Evolutionary conservation across 495 filamentous ascomycete genomes (phyloP).

Genomic region (Parmelia sp.): DNA sequence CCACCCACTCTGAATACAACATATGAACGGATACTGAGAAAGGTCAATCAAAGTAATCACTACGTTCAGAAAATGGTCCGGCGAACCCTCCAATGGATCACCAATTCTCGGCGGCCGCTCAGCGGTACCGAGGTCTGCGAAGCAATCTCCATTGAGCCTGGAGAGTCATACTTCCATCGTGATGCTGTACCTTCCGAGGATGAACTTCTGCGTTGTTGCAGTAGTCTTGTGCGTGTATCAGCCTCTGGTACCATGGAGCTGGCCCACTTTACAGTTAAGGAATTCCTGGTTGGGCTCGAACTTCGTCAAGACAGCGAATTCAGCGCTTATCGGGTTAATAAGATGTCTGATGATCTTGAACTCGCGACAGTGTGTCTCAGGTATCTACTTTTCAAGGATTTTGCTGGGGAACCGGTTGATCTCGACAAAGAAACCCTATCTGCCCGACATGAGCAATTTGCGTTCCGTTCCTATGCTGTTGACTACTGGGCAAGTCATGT

Average conservation of each 20-base stretch:
- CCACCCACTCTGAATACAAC: constrained; percentile 31
- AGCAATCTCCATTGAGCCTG: constrained; percentile 23
- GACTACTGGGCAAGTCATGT: too few relatives aligned
- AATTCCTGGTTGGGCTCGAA: too few relatives aligned
- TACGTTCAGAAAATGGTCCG: constrained; percentile 24
- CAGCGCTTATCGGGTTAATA: too few relatives aligned
- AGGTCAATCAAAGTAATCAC: constrained; percentile 25
- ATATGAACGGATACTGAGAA: constrained; percentile 34
- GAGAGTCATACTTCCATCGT: constrained; percentile 19
- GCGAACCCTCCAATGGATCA: constrained; percentile 25
- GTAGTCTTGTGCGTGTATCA: constrained; percentile 31
- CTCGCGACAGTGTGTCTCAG: too few relatives aligned
- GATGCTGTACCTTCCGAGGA: constrained; percentile 25
- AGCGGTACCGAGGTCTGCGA: constrained; percentile 22
- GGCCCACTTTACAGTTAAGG: too few relatives aligned
- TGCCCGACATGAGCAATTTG: too few relatives aligned
- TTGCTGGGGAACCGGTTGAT: too few relatives aligned
- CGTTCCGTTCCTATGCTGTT: too few relatives aligned
- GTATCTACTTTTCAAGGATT: too few relatives aligned
- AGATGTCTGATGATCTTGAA: too few relatives aligned
- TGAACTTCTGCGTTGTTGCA: constrained; percentile 29
- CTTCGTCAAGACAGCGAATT: too few relatives aligned
- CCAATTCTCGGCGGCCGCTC: constrained; percentile 3
- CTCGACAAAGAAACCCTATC: too few relatives aligned
- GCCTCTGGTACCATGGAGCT: constrained; percentile 1